These are phyloP conservation scores for Skeletonema tropicum DNA, from an alignment of 108 stramenopile genomes.

Conservation along the genomic window DNA sequence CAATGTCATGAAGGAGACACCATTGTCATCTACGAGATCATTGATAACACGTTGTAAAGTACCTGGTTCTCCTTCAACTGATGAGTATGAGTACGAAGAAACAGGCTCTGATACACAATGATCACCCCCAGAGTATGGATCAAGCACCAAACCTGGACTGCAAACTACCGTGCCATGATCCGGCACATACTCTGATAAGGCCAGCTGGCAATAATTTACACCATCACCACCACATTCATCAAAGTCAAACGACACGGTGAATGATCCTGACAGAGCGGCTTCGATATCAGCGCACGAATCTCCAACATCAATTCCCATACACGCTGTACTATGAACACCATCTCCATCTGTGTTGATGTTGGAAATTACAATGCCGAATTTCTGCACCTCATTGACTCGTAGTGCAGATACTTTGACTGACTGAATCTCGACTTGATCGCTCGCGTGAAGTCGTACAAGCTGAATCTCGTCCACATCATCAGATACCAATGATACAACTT, in stretches of 20 bases:
- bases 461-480: conserved; percentile 82
- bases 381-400: conserved; percentile 74
- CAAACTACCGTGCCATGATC: conserved; percentile 44
- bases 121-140: conserved; percentile 48
- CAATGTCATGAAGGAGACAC: conserved; percentile 49
- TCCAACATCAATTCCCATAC: conserved; percentile 48
- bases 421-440: conserved; percentile 71
- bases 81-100: conserved; percentile 12
- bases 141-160: conserved; percentile 46
- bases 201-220: conserved; percentile 63
- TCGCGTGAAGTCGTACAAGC: conserved; percentile 52
- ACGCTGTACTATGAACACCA: conserved; percentile 43
- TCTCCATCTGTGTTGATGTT: conserved; percentile 54
- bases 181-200: conserved; percentile 45
- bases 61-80: conserved; percentile 42
- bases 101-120: conserved; percentile 53
- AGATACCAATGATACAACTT: conserved; percentile 61
- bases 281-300: conserved; percentile 62
- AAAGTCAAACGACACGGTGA: conserved; percentile 74
- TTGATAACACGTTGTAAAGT: conserved; percentile 49
- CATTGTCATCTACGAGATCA: conserved; percentile 52
- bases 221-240: conserved; percentile 49
- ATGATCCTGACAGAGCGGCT: conserved; percentile 49
- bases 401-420: conserved; percentile 57
- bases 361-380: conserved; percentile 55